phyloP scores from a whole-genome alignment of 2,329 filamentous ascomycete species.

The Penicillium sp. region DNA sequence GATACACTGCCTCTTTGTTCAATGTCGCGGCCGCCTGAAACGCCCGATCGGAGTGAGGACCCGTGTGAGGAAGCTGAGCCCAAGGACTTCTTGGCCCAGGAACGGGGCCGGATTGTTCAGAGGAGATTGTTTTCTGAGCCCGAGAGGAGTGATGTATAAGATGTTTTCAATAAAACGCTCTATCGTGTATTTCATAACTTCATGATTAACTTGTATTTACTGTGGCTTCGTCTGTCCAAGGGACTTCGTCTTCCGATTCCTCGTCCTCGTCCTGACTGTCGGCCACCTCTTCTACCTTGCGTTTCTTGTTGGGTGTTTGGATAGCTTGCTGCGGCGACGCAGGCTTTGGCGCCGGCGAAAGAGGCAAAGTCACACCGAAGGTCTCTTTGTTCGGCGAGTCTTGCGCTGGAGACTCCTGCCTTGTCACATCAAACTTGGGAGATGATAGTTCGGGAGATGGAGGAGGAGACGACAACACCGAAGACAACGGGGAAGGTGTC shows the following conservation, averaged over 20 bases:
- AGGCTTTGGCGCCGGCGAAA: neutral
- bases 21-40: conserved; percentile 12
- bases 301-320: conserved; percentile 34
- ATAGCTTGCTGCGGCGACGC: neutral
- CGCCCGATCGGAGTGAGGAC: conserved; percentile 11
- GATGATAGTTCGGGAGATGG: neutral
- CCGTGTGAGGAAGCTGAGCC: conserved; percentile 6
- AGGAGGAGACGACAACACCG: conserved; percentile 4
- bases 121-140: conserved; percentile 13
- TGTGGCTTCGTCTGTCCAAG: conserved; percentile 27
- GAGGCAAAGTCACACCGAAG: neutral
- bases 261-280: conserved; percentile 50
- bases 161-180: neutral
- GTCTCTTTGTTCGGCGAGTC: neutral
- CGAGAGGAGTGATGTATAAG: neutral
- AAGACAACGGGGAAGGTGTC: conserved; percentile 8
- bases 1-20: conserved; percentile 28
- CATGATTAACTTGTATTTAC: neutral
- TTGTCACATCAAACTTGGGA: neutral
- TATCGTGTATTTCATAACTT: neutral
- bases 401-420: neutral
- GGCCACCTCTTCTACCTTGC: conserved; percentile 47
- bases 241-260: conserved; percentile 33
- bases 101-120: conserved; percentile 9
- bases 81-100: conserved; percentile 11